phyloP scores from a whole-genome alignment of 1,284 basidiomycete species.

The Boletus albobrunnescens region DNA sequence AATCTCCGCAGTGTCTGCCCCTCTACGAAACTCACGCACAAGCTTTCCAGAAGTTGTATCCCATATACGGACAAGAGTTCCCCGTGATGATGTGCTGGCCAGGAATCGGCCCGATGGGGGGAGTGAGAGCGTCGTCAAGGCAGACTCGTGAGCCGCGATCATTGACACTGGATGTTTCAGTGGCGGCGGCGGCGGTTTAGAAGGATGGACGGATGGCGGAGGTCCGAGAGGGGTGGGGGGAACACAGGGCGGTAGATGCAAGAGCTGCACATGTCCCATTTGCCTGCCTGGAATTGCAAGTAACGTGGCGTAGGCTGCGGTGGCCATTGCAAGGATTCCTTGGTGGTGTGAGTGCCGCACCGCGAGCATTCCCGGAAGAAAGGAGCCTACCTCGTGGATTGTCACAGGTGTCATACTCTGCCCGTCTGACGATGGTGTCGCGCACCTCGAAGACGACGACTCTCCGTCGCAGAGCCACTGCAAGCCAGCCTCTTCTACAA shows the following conservation, averaged over 20 bases:
- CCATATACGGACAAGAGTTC: conserved; percentile 90
- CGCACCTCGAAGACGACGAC: conserved; percentile 79
- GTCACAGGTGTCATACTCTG: conserved; percentile 87
- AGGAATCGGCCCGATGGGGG: conserved; percentile 77
- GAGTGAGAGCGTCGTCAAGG: conserved; percentile 74
- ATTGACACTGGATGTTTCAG: conserved; percentile 72
- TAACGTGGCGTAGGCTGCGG: conserved; percentile 72
- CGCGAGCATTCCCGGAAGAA: conserved; percentile 5
- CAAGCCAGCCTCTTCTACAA: conserved; percentile 77
- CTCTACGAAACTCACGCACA: conserved; percentile 79
- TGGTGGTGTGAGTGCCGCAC: conserved; percentile 12
- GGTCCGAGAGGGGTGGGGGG: conserved; percentile 30
- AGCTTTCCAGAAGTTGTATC: conserved; percentile 74
- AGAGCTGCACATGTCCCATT: conserved; percentile 85
- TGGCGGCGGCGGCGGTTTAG: conserved; percentile 50
- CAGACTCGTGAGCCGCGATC: conserved; percentile 80
- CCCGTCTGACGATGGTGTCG: conserved; percentile 55
- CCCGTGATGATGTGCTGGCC: conserved; percentile 81
- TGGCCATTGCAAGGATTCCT: conserved; percentile 85
- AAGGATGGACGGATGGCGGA: conserved; percentile 35
- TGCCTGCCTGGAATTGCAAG: conserved; percentile 87
- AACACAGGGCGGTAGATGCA: conserved; percentile 79
- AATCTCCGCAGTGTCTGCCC: conserved; percentile 88
- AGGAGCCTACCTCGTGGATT: conserved; percentile 72
- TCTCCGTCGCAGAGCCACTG: conserved; percentile 75